These are phyloP conservation scores for Pyrenophora teres DNA, from an alignment of 2,329 filamentous ascomycete genomes.

Conservation along the genomic window DNA sequence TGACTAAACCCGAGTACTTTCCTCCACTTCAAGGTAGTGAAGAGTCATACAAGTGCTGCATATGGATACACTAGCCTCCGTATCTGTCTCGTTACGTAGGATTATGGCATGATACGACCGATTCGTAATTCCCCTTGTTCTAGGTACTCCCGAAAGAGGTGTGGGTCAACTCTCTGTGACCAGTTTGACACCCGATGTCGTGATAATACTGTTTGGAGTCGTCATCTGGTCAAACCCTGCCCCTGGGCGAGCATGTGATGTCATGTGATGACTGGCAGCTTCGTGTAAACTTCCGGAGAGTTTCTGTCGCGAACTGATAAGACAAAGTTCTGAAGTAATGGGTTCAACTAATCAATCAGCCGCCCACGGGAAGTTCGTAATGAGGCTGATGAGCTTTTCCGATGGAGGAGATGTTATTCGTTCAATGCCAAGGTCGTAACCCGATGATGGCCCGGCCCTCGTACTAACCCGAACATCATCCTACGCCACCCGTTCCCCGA, in stretches of 20 bases:
- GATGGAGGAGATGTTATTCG: slow-evolving; percentile 6
- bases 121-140: too few species aligned
- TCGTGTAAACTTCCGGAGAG: too few species aligned
- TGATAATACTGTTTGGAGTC: too few species aligned
- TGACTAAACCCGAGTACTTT: slow-evolving; percentile 9
- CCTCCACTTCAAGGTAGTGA: background rate
- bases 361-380: slow-evolving; percentile 1
- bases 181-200: too few species aligned
- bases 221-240: too few species aligned
- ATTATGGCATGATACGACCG: too few species aligned
- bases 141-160: too few species aligned
- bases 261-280: too few species aligned
- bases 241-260: too few species aligned
- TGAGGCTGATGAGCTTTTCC: slow-evolving; percentile 6
- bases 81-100: too few species aligned
- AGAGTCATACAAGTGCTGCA: background rate
- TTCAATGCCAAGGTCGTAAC: slow-evolving; percentile 19
- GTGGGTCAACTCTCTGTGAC: too few species aligned
- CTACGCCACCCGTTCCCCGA: slow-evolving; percentile 23
- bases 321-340: background rate
- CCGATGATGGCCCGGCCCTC: slow-evolving; percentile 36
- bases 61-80: background rate
- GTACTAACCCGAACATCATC: slow-evolving; percentile 15
- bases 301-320: background rate
- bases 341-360: background rate